Conservation (phyloP, 2,329 filamentous ascomycete genomes). For the Pestalotiopsis fici region DNA sequence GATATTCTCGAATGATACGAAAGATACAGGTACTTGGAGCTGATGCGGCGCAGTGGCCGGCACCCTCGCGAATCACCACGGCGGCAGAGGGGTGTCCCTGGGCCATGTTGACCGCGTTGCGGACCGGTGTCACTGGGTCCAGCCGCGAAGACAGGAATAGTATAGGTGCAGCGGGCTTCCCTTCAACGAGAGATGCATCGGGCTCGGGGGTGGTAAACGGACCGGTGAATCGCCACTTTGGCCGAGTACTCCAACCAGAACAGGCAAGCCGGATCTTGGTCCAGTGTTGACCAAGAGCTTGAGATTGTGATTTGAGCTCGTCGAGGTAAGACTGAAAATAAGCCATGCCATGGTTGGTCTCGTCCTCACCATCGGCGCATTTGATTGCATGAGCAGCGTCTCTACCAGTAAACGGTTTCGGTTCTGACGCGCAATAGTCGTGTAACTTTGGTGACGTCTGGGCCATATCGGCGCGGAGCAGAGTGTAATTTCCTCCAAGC, state of each 20-base stretch:
- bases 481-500: constrained; percentile 29
- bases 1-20: background rate
- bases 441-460: background rate
- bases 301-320: constrained; percentile 25
- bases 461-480: constrained; percentile 3
- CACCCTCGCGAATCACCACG: constrained; percentile 18
- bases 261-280: constrained; percentile 39
- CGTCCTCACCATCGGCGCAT: constrained; percentile 36
- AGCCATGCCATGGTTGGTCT: constrained; percentile 16
- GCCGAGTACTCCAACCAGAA: constrained; percentile 34
- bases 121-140: constrained; percentile 48
- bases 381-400: constrained; percentile 28
- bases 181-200: constrained; percentile 24
- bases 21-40: constrained; percentile 10
- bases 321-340: constrained; percentile 32
- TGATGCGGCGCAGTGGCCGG: constrained; percentile 16
- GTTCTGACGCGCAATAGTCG: constrained; percentile 3
- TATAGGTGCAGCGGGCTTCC: constrained; percentile 40
- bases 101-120: constrained; percentile 31
- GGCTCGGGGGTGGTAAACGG: constrained; percentile 17
- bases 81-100: constrained; percentile 14
- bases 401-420: background rate
- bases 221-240: constrained; percentile 41
- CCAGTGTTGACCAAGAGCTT: constrained; percentile 33
- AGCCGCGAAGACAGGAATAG: constrained; percentile 43